phyloP scores from a whole-genome alignment of 176 grass and related monocot species.

The Triticum monococcum region DNA sequence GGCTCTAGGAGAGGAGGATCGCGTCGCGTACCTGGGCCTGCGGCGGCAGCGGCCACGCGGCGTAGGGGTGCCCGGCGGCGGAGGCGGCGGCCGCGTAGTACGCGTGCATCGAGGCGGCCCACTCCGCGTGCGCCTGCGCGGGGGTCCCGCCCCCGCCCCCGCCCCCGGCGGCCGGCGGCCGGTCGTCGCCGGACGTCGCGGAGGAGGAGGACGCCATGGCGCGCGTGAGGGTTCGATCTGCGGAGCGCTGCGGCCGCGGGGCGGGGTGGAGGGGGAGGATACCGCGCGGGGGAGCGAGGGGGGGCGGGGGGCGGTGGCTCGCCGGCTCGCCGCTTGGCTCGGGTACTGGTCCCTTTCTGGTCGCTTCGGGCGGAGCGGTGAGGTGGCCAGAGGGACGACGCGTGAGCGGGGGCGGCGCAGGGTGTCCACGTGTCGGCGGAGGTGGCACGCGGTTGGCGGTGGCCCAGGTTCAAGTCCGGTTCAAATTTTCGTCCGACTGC shows the following conservation, averaged over 20 bases:
- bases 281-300: background rate
- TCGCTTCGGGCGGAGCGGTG: constrained; percentile 26
- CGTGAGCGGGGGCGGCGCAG: constrained; percentile 18
- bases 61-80: constrained; percentile 36
- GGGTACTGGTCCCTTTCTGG: constrained; percentile 21
- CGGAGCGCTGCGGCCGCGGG: background rate
- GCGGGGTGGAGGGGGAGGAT: background rate
- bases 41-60: constrained; percentile 51
- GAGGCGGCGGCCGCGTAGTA: constrained; percentile 41
- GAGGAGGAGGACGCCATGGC: constrained; percentile 48
- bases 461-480: background rate
- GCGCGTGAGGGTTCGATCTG: background rate
- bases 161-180: constrained; percentile 13
- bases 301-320: background rate
- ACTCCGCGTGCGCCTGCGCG: constrained; percentile 34
- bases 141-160: background rate
- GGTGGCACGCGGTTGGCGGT: background rate
- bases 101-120: constrained; percentile 54
- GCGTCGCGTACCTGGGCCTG: constrained; percentile 37
- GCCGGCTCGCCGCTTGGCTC: constrained; percentile 4
- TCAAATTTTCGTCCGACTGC: background rate
- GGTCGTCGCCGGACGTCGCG: constrained; percentile 40
- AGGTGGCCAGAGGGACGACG: constrained; percentile 44
- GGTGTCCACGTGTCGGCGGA: constrained; percentile 30
- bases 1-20: background rate